phyloP scores from a whole-genome alignment of 352 stramenopile genomes.

The Aphanomyces stellatus region DNA sequence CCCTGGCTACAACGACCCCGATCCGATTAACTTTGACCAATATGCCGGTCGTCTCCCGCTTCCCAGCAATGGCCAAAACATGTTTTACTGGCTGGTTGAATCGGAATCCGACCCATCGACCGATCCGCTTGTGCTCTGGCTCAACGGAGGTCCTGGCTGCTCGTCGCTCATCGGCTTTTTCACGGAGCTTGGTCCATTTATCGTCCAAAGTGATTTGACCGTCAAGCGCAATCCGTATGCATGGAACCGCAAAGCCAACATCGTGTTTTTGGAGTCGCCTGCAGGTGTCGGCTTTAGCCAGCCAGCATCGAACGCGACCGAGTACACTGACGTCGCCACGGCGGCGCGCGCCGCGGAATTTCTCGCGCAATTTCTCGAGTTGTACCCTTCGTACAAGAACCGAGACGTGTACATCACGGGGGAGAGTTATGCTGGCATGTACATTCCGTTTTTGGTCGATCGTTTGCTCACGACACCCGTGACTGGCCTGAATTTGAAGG shows the following conservation, averaged over 20 bases:
- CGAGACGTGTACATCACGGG: no score
- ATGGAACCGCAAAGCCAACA: slow-evolving; percentile 82
- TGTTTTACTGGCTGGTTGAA: slow-evolving; percentile 80
- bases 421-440: no score
- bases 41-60: slow-evolving; percentile 52
- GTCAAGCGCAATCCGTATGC: slow-evolving; percentile 65
- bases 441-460: no score
- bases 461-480: no score
- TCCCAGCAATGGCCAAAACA: slow-evolving; percentile 28
- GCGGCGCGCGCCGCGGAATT: no score
- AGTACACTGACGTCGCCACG: no score
- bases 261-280: no score
- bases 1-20: slow-evolving; percentile 33
- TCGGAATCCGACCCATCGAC: slow-evolving; percentile 40
- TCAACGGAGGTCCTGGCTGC: slow-evolving; percentile 69
- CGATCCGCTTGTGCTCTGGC: slow-evolving; percentile 72
- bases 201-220: slow-evolving; percentile 36
- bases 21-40: slow-evolving; percentile 48
- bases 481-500: no score
- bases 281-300: no score
- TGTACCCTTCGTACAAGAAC: no score
- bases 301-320: no score
- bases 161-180: slow-evolving; percentile 61
- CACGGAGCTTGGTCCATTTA: slow-evolving; percentile 57
- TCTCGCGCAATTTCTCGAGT: no score